Conservation (phyloP, 2,329 filamentous ascomycete species). For the Sporothrix brunneoviolacea region DNA sequence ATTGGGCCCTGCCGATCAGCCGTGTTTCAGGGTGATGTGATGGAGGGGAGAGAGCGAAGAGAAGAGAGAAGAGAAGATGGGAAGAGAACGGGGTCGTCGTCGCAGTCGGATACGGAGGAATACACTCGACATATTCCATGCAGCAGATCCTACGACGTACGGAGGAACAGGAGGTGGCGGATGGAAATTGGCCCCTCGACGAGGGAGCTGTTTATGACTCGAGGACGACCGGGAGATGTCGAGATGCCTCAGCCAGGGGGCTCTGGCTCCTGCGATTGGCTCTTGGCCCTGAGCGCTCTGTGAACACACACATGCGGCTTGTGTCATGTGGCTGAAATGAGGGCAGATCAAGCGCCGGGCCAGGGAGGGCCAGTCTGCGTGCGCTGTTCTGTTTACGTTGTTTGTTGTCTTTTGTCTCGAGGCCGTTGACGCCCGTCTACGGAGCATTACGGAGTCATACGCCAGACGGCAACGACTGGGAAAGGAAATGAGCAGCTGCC, state of each 20-base stretch:
- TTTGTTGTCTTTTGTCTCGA: neutral
- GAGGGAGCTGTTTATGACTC: neutral
- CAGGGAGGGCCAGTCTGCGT: neutral
- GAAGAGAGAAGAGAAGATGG: neutral
- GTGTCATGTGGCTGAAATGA: constrained; percentile 4
- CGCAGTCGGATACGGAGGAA: neutral
- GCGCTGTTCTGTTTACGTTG: constrained; percentile 5
- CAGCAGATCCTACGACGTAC: too few species aligned
- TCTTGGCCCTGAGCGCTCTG: neutral
- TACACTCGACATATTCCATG: too few species aligned
- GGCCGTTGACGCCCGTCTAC: too few species aligned
- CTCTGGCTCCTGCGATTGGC: constrained; percentile 1
- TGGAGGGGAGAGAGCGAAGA: too few species aligned
- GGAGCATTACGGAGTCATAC: too few species aligned
- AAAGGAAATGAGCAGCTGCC: too few species aligned
- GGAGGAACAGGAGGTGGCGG: too few species aligned
- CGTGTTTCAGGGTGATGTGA: constrained; percentile 15
- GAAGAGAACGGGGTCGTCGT: too few species aligned
- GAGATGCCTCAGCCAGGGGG: neutral
- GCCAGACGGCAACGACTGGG: too few species aligned
- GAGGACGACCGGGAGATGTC: too few species aligned
- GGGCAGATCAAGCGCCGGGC: neutral
- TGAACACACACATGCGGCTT: neutral
- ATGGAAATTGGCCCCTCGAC: neutral
- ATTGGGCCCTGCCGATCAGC: constrained; percentile 13